Conservation (phyloP, 768 basidiomycete genomes). For the Lactarius vividus region DNA sequence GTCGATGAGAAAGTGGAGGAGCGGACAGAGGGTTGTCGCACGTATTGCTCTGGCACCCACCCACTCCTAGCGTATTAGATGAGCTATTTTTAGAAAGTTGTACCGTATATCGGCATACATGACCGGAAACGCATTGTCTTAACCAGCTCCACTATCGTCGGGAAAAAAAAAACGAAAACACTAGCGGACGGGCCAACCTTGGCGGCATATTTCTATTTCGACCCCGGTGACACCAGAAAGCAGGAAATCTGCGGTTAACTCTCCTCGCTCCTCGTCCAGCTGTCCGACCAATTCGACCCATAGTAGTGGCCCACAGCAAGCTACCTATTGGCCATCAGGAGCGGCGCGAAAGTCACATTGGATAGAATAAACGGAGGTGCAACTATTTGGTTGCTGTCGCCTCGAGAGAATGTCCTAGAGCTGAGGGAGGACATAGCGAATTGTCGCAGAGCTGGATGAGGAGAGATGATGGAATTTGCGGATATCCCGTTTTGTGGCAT, state of each 20-base stretch:
- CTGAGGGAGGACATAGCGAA: neutral
- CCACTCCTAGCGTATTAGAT: too few relatives aligned
- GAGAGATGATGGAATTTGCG: neutral
- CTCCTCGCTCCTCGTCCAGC: too few relatives aligned
- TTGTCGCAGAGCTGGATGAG: neutral
- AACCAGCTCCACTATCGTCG: too few relatives aligned
- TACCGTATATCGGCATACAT: too few relatives aligned
- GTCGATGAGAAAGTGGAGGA: too few relatives aligned
- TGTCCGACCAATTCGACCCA: too few relatives aligned
- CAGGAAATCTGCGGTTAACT: neutral
- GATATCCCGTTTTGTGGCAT: neutral
- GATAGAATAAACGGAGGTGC: neutral
- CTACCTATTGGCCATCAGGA: neutral
- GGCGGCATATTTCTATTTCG: neutral
- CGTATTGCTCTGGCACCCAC: too few relatives aligned
- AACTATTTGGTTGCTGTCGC: too few relatives aligned
- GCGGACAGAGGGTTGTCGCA: too few relatives aligned
- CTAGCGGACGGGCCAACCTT: neutral
- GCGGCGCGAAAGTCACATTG: neutral
- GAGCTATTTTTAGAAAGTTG: too few relatives aligned
- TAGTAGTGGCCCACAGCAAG: neutral
- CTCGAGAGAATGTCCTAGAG: too few relatives aligned
- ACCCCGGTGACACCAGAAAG: neutral
- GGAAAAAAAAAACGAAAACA: neutral
- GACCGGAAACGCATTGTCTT: too few relatives aligned